Conservation (phyloP, 176 grass and related monocot species). For the Triticum timopheevii region DNA sequence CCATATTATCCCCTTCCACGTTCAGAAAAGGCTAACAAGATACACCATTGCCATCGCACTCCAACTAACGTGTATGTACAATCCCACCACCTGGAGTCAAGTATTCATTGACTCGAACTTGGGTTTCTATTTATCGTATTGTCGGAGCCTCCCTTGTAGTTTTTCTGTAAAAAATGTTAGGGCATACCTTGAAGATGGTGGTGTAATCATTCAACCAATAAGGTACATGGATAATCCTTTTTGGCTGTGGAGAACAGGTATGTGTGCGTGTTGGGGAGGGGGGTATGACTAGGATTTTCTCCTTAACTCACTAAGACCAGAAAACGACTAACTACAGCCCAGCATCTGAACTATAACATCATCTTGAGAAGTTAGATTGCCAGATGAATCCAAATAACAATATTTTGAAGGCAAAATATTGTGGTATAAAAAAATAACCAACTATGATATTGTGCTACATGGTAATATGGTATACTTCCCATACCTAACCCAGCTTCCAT, state of each 20-base stretch:
- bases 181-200: not conserved
- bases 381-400: not conserved
- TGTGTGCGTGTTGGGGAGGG: not conserved
- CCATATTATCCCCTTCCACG: not conserved
- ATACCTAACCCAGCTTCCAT: constrained; percentile 99
- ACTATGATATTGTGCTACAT: not conserved
- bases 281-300: not conserved
- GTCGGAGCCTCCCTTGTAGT: not conserved
- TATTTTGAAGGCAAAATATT: not conserved
- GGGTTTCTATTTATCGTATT: not conserved
- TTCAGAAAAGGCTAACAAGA: constrained; percentile 1
- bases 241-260: not conserved
- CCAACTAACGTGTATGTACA: not conserved
- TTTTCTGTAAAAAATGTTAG: not conserved
- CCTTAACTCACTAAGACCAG: not conserved
- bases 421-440: not conserved
- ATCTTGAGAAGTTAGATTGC: not conserved
- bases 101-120: not conserved
- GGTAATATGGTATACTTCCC: not conserved
- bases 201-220: not conserved
- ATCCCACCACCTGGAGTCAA: too few relatives aligned
- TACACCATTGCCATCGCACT: not conserved
- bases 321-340: not conserved
- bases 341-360: not conserved
- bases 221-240: not conserved